These are phyloP conservation scores for Penicillium polonicum DNA, from an alignment of 2,329 filamentous ascomycete species.

Conservation along the genomic window DNA sequence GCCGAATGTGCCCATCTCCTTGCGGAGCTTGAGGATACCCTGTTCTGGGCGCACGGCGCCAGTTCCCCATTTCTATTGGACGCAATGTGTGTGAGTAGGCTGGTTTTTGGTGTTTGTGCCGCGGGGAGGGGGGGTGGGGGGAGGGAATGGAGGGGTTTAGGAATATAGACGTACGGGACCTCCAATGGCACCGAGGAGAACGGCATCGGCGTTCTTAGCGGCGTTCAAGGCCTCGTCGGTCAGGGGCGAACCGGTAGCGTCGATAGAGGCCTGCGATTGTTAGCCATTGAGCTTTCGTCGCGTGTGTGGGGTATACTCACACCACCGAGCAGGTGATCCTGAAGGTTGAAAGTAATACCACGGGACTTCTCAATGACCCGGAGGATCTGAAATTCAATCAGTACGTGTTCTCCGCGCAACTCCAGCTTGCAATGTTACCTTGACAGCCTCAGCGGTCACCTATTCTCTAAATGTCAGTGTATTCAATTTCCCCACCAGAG, in stretches of 20 bases:
- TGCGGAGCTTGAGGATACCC: slow-evolving; percentile 85
- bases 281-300: background rate
- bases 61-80: slow-evolving; percentile 77
- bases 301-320: slow-evolving; percentile 57
- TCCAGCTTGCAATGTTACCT: slow-evolving; percentile 55
- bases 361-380: slow-evolving; percentile 72
- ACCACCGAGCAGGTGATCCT: slow-evolving; percentile 86
- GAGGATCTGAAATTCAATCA: slow-evolving; percentile 59
- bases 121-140: background rate
- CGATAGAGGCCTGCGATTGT: slow-evolving; percentile 72
- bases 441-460: slow-evolving; percentile 82
- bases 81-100: slow-evolving; percentile 4
- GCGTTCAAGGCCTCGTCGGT: slow-evolving; percentile 80
- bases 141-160: background rate
- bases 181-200: slow-evolving; percentile 89
- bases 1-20: slow-evolving; percentile 89
- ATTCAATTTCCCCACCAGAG: background rate
- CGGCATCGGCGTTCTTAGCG: slow-evolving; percentile 81
- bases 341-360: slow-evolving; percentile 79
- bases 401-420: background rate
- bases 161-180: slow-evolving; percentile 63
- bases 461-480: slow-evolving; percentile 34
- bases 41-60: slow-evolving; percentile 86
- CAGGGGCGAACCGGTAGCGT: slow-evolving; percentile 72
- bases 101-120: background rate